Evolutionary conservation across 2,329 filamentous ascomycete genomes (phyloP), one percentile per base, ranked within the genome.

Genomic region (Elsinoe necatrix): DNA sequence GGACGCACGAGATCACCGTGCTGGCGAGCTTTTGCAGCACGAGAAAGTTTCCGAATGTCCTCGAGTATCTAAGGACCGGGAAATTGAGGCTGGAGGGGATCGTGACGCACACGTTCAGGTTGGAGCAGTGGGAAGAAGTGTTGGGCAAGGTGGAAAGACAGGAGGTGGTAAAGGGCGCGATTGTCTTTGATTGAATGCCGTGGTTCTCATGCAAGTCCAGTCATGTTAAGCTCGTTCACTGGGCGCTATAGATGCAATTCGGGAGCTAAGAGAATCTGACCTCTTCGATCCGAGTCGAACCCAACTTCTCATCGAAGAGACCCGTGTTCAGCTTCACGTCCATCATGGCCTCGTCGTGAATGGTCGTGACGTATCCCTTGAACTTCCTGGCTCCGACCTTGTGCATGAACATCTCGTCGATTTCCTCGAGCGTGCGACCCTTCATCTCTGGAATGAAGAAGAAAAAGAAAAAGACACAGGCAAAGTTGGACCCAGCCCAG

Each of bases 1-100:
- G 73, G 64, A 75, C 75, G 42, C 75, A 80, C 61, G 85, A 88
- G 69, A 85, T 88, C 63, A 87, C 83, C 62, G 86, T 89, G 62
- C 73, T 88, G 56, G 84, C 85, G 7, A 85, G 81, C 52, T 89
- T 88, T 73, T 86, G 82, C 50, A 84, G 87, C 70, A 86, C 83
- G 27, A 31, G 85, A 60, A 34, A 67, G 66, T 57, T 63, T 66
- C 18, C 65, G 60, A 27, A 56, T 61, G 39, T 66, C 63, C n/a
- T 69, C 14, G 64, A 67, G 60, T 68, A 70, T 56, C 75, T 82
- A 27, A 77, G 82, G 64, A 77, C 74, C 12, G 79, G 80, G 58
- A 82, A 81, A 69, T 75, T 84, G 63, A 81, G 78, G 70, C 77
- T 86, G 51, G 73, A 78, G 51, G 84, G 85, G 2, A 86, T 88